phyloP scores from a whole-genome alignment of 225 moss, liverwort and hornwort species.

The Pseudisothecium myosuroides region DNA sequence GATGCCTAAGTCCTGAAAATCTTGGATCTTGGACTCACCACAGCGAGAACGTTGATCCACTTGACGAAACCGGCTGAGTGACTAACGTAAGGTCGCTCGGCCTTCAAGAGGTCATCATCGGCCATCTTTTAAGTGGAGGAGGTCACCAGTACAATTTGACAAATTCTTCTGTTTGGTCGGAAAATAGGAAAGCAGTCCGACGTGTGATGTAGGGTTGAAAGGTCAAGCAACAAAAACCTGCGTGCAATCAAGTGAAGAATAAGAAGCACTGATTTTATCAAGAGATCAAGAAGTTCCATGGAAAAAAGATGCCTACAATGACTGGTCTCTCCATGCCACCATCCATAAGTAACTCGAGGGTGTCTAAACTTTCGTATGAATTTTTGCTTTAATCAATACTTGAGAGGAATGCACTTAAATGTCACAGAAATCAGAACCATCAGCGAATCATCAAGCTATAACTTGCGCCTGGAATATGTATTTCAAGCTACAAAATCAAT shows the following conservation, averaged over 20 bases:
- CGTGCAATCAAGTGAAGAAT: background rate
- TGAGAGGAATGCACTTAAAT: background rate
- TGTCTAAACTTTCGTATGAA: background rate
- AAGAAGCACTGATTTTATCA: background rate
- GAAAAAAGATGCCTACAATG: background rate
- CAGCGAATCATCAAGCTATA: background rate
- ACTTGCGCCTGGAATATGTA: background rate
- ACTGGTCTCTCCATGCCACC: background rate
- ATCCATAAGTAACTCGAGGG: background rate
- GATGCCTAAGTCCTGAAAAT: background rate
- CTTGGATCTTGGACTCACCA: slow-evolving; percentile 1
- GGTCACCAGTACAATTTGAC: background rate
- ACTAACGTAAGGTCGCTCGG: background rate
- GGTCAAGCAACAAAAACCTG: background rate
- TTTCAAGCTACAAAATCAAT: background rate
- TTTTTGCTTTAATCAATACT: background rate
- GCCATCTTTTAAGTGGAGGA: background rate
- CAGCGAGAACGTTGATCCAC: slow-evolving; percentile 16
- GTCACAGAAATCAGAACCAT: background rate
- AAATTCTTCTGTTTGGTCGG: background rate
- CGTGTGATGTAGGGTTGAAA: background rate
- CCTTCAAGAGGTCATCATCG: slow-evolving; percentile 4
- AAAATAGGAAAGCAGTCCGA: background rate
- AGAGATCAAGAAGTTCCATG: background rate
- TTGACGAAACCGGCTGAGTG: background rate